A percentile compares a stretch with the other conserved stretches of the same genome.
These are phyloP conservation scores for Coleophoma eucalyptorum DNA, from an alignment of 2,329 filamentous ascomycete genomes.

Conservation along the genomic window DNA sequence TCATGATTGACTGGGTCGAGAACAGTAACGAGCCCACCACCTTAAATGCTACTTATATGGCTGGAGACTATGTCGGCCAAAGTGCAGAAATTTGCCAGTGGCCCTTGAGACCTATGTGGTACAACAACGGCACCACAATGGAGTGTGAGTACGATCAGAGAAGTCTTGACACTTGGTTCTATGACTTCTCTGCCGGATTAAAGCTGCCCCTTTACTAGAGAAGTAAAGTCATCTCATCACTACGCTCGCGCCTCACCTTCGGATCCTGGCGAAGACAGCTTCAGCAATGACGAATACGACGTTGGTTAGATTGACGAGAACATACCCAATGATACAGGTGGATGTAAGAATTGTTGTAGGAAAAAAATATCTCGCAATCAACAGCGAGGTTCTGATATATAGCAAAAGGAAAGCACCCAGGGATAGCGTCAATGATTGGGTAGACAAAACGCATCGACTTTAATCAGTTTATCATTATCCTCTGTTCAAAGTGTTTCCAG, in stretches of 20 bases:
- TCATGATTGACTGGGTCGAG: constrained; percentile 64
- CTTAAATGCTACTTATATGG: constrained; percentile 33
- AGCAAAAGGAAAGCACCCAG: too few species aligned
- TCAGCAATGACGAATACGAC: too few species aligned
- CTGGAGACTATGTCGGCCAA: constrained; percentile 26
- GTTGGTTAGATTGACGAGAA: too few species aligned
- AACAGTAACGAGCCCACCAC: constrained; percentile 42
- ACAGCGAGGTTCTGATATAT: too few species aligned
- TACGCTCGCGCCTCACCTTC: too few species aligned
- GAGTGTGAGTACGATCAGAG: constrained; percentile 20
- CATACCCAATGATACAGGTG: too few species aligned
- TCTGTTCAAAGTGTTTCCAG: constrained; percentile 80
- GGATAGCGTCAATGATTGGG: too few species aligned
- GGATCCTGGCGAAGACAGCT: too few species aligned
- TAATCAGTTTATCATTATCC: constrained; percentile 38
- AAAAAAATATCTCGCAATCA: too few species aligned
- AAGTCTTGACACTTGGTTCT: constrained; percentile 23
- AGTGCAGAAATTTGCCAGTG: constrained; percentile 33
- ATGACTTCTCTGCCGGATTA: constrained; percentile 10
- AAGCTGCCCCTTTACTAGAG: not conserved
- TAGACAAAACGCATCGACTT: constrained; percentile 2
- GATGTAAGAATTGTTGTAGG: too few species aligned
- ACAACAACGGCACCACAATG: constrained; percentile 14
- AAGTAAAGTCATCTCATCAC: constrained; percentile 6
- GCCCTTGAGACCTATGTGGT: constrained; percentile 28